These are phyloP conservation scores for Olyra latifolia DNA, from an alignment of 176 grass and related monocot species.

Conservation along the genomic window DNA sequence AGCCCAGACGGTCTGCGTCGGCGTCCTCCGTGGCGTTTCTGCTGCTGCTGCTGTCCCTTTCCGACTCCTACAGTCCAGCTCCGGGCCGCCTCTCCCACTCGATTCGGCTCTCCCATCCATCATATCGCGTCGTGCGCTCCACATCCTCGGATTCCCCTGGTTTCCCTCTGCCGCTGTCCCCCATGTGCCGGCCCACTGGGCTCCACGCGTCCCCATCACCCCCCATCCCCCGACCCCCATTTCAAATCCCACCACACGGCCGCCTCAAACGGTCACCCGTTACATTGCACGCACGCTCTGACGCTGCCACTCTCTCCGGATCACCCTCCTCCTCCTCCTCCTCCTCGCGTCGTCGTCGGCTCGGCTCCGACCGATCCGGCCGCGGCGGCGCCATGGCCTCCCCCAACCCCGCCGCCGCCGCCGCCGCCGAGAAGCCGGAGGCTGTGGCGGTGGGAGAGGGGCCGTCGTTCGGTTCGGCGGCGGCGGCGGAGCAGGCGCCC, in stretches of 20 bases:
- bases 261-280: slow-evolving; percentile 53
- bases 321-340: neutral
- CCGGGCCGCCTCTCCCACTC: neutral
- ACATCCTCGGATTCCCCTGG: slow-evolving; percentile 71
- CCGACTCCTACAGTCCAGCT: too few species aligned
- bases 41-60: slow-evolving; percentile 2
- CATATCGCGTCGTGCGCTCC: slow-evolving; percentile 6
- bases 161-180: slow-evolving; percentile 25
- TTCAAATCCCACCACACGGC: slow-evolving; percentile 45
- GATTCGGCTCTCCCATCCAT: neutral
- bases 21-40: neutral
- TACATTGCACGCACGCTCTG: neutral
- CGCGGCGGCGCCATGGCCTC: slow-evolving; percentile 46
- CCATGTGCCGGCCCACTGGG: slow-evolving; percentile 39
- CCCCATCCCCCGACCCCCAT: slow-evolving; percentile 3
- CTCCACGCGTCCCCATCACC: slow-evolving; percentile 45
- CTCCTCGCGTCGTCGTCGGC: neutral
- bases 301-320: neutral
- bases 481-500: slow-evolving; percentile 25
- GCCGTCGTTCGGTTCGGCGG: neutral
- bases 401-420: slow-evolving; percentile 43
- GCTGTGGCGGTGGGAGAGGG: slow-evolving; percentile 32
- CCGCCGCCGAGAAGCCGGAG: slow-evolving; percentile 56
- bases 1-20: neutral
- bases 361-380: slow-evolving; percentile 1